Percentiles rank a stretch among this genome's conserved stretches.
Evolutionary conservation across 371 early-diverging fungal species (phyloP).

Genomic region (Mucor sp.): DNA sequence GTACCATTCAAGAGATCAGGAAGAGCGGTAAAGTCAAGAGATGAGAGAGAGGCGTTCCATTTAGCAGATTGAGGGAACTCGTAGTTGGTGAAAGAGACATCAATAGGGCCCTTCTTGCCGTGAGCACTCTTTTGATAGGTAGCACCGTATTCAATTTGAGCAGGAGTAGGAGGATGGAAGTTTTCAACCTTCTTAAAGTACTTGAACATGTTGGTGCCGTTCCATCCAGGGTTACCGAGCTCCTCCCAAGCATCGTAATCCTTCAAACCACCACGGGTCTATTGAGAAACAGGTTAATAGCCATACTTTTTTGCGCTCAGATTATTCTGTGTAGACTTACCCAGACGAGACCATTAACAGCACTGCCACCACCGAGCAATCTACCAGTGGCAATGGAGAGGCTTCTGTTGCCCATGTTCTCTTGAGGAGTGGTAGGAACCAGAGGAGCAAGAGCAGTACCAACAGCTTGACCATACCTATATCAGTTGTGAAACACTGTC

Average conservation of each 20-base stretch:
- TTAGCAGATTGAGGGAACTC: constrained; percentile 17
- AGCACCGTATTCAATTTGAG: constrained; percentile 14
- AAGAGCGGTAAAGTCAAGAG: constrained; percentile 6
- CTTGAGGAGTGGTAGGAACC: constrained; percentile 18
- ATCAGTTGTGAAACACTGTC: neutral
- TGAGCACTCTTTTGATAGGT: constrained; percentile 1
- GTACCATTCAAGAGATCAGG: constrained; percentile 16
- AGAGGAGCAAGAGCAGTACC: constrained; percentile 17
- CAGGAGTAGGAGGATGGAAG: constrained; percentile 4
- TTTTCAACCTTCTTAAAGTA: constrained; percentile 23
- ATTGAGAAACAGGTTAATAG: constrained; percentile 7
- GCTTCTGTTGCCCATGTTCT: constrained; percentile 10
- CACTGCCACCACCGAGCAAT: constrained; percentile 22
- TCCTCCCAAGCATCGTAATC: constrained; percentile 43
- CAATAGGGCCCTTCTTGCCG: constrained; percentile 9
- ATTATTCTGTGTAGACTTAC: neutral
- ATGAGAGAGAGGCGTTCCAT: constrained; percentile 13
- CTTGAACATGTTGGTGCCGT: constrained; percentile 21
- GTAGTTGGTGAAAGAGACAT: constrained; percentile 10
- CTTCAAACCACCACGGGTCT: constrained; percentile 38
- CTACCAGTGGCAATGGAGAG: constrained; percentile 16
- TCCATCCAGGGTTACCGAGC: constrained; percentile 32
- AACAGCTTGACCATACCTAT: constrained; percentile 25
- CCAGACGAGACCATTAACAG: constrained; percentile 23
- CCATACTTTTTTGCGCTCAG: no score